Percentiles rank a stretch among this genome's conserved stretches.
Conservation (phyloP, 257 asterid species). For the Leptodermis oblonga region DNA sequence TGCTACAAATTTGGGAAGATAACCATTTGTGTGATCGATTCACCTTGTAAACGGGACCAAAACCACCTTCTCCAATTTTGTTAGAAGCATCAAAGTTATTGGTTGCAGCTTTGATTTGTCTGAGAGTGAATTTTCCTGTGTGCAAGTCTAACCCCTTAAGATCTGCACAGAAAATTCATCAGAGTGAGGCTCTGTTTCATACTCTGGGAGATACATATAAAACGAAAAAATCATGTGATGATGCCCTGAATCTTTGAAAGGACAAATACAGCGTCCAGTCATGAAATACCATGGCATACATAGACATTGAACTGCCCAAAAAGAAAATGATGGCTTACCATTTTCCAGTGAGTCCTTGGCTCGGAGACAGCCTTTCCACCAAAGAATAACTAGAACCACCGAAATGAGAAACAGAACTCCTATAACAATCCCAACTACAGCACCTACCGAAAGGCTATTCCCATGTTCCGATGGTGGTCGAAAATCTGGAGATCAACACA, state of each 20-base stretch:
- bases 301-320: background rate
- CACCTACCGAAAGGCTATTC: slow-evolving; percentile 37
- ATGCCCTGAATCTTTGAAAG: background rate
- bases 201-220: no score
- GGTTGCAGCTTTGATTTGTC: slow-evolving; percentile 73
- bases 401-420: slow-evolving; percentile 31
- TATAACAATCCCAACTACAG: slow-evolving; percentile 47
- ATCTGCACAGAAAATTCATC: slow-evolving; percentile 12
- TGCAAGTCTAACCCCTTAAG: slow-evolving; percentile 42
- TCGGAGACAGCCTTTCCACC: slow-evolving; percentile 56
- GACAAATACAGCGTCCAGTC: background rate
- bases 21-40: background rate
- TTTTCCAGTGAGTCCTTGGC: slow-evolving; percentile 29
- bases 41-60: slow-evolving; percentile 81
- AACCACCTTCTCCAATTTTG: slow-evolving; percentile 88
- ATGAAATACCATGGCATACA: background rate
- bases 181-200: no score
- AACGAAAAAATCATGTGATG: background rate
- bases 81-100: slow-evolving; percentile 60
- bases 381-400: slow-evolving; percentile 38
- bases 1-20: background rate
- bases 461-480: slow-evolving; percentile 27
- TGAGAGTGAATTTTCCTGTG: slow-evolving; percentile 57
- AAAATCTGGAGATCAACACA: slow-evolving; percentile 35
- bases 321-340: slow-evolving; percentile 28